Base-by-base conservation (phyloP, 192 early-diverging fungal genomes). In the Podila verticillata region DNA sequence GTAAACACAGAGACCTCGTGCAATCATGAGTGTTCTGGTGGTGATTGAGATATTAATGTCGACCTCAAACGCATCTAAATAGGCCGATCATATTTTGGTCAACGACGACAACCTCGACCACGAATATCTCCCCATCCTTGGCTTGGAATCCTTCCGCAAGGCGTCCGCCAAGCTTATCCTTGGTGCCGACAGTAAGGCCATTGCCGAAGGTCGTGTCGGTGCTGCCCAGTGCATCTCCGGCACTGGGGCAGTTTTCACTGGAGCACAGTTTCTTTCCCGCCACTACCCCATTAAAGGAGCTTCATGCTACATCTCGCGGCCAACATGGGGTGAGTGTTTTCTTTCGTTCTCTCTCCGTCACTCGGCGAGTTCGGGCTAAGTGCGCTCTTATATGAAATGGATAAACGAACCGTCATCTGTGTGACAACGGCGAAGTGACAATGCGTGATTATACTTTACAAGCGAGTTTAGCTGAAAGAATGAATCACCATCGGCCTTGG, bases 141-240 rank as follows among this genome's bases (percentile, higher is more conserved):
- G 98, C 34, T 85, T 94, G 19, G 83, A 89, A 1, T 69, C 88
- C 24, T 96, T 96, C 82, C 95, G 91, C 31, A 82, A 86, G 61
- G 95, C 94, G 17, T 92, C 96, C 1, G 88, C 88, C 35, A 88
- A 84, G 64, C 84, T 99, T 57, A 95, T 98, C 59, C 86, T 98
- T 26, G 97, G 98, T 28, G 81, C 74, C 2, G 84, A 95, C 79
- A 94, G 88, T 63, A 83, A 84, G 8, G 95, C 92, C 6, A 83
- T 96, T 48, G 66, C 70, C 19, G 92, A 96, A 61, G 86, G 88
- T 26, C 84, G 95, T 44, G 94, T 93, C 74, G 72, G 84, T 73
- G 85, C 89, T 3, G 89, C 92, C 61, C 98, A 99, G 83, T 93
- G 95, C 31, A 96, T 99, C 77, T 98, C 97, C 7, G 98, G 98